Conservation (phyloP, 2,329 filamentous ascomycete genomes). For the Fusarium mundagurra region DNA sequence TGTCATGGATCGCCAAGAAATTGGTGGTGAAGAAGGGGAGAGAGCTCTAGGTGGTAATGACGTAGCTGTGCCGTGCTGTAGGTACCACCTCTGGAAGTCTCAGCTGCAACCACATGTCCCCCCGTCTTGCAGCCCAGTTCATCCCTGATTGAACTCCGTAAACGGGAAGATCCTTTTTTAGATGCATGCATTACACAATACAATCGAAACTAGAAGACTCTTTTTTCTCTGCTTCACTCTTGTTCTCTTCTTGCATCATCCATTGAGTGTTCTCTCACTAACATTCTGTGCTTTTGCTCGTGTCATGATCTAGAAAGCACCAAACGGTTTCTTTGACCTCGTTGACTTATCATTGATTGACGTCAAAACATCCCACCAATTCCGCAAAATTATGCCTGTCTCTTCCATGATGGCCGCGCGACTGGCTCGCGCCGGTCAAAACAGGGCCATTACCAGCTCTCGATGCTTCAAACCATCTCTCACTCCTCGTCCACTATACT, state of each 20-base stretch:
- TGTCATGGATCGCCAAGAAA: slow-evolving; percentile 33
- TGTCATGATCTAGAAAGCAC: slow-evolving; percentile 22
- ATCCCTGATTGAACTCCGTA: slow-evolving; percentile 30
- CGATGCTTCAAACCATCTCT: slow-evolving; percentile 21
- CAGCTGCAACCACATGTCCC: slow-evolving; percentile 3
- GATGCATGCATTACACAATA: slow-evolving; percentile 24
- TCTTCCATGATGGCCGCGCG: slow-evolving; percentile 39
- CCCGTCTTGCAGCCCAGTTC: not conserved
- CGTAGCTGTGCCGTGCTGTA: slow-evolving; percentile 16
- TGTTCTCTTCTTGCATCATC: not conserved
- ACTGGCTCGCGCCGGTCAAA: slow-evolving; percentile 35
- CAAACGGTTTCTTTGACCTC: not conserved
- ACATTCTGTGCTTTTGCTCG: not conserved
- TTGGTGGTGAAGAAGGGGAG: slow-evolving; percentile 8
- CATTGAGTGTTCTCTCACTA: slow-evolving; percentile 17
- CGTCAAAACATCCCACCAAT: slow-evolving; percentile 3
- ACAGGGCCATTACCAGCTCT: slow-evolving; percentile 18
- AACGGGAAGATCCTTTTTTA: slow-evolving; percentile 21
- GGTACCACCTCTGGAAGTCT: not conserved
- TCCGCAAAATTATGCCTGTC: slow-evolving; percentile 31
- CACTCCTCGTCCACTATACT: slow-evolving; percentile 16
- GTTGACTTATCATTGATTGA: not conserved
- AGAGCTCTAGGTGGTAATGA: slow-evolving; percentile 23
- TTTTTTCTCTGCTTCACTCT: slow-evolving; percentile 1
- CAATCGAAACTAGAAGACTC: not conserved